Percentiles rank a stretch among this genome's conserved stretches.
Evolutionary conservation across 2,329 filamentous ascomycete species (phyloP).

Genomic region (Sclerotinia subarctica): DNA sequence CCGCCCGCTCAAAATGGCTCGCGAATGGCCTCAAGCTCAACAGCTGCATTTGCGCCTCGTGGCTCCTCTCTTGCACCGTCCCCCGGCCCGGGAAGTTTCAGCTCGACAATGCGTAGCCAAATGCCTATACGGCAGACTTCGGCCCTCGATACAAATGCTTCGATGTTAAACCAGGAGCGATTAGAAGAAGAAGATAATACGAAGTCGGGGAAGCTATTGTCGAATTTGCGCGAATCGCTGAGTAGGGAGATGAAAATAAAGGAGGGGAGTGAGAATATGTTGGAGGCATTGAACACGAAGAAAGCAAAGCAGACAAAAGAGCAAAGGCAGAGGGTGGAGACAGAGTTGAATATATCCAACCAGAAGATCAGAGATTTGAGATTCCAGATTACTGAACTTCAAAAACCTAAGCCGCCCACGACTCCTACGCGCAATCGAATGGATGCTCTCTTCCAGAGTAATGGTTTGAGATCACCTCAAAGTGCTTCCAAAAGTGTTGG

Average conservation of each 20-base stretch:
- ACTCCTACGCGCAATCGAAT: slow-evolving; percentile 50
- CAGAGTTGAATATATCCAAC: slow-evolving; percentile 87
- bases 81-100: slow-evolving; percentile 80
- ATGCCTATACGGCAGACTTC: slow-evolving; percentile 62
- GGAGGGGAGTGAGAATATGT: slow-evolving; percentile 93
- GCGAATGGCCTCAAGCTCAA: slow-evolving; percentile 52
- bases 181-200: slow-evolving; percentile 60
- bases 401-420: slow-evolving; percentile 48
- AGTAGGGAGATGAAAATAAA: slow-evolving; percentile 98
- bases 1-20: slow-evolving; percentile 45
- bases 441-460: slow-evolving; percentile 47
- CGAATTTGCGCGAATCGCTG: slow-evolving; percentile 75
- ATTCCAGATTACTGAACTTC: slow-evolving; percentile 58
- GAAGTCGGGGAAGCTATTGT: slow-evolving; percentile 69
- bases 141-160: slow-evolving; percentile 53
- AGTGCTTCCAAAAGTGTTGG: slow-evolving; percentile 54
- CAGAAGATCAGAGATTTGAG: slow-evolving; percentile 61
- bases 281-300: slow-evolving; percentile 91
- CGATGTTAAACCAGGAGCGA: slow-evolving; percentile 50
- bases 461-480: slow-evolving; percentile 54
- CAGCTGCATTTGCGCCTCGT: slow-evolving; percentile 62
- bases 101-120: slow-evolving; percentile 75
- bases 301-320: slow-evolving; percentile 95
- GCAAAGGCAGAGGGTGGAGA: slow-evolving; percentile 74
- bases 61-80: slow-evolving; percentile 68